These are phyloP conservation scores for Fraxinus anomala DNA, from an alignment of 257 asterid species.

Conservation along the genomic window DNA sequence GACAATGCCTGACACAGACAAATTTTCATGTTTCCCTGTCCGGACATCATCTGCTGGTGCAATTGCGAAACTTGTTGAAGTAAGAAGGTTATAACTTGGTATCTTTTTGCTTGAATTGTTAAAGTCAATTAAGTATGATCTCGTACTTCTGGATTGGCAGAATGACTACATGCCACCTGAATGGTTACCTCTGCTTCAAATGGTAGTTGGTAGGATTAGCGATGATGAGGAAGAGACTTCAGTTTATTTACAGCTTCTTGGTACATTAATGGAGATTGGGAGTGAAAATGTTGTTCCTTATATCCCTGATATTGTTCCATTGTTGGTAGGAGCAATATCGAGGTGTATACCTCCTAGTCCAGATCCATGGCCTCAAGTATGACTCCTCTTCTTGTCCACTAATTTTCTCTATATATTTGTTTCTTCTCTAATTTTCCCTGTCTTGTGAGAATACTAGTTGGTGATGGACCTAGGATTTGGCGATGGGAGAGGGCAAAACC, in stretches of 20 bases:
- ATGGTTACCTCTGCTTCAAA: constrained; percentile 46
- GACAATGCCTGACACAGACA: constrained; percentile 31
- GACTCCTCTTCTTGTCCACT: neutral
- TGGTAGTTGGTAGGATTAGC: constrained; percentile 34
- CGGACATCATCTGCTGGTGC: constrained; percentile 50
- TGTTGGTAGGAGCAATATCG: constrained; percentile 34
- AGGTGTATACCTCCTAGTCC: constrained; percentile 34
- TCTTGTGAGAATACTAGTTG: neutral
- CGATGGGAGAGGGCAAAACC: neutral
- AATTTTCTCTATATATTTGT: constrained; percentile 1
- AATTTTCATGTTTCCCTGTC: constrained; percentile 44
- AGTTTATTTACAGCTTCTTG: constrained; percentile 39
- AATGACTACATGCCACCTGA: constrained; percentile 48
- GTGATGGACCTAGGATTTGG: neutral
- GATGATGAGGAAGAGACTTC: constrained; percentile 40
- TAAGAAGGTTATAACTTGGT: constrained; percentile 21
- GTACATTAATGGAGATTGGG: constrained; percentile 42
- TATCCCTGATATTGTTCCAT: constrained; percentile 39
- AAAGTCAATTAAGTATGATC: neutral
- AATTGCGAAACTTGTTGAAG: constrained; percentile 45
- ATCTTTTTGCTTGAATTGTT: neutral
- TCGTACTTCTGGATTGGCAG: constrained; percentile 30
- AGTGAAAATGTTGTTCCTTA: constrained; percentile 39
- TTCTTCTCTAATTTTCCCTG: constrained; percentile 1
- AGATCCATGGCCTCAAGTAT: constrained; percentile 49